Base-by-base conservation (phyloP, 257 asterid species). In the Lycium barbarum region DNA sequence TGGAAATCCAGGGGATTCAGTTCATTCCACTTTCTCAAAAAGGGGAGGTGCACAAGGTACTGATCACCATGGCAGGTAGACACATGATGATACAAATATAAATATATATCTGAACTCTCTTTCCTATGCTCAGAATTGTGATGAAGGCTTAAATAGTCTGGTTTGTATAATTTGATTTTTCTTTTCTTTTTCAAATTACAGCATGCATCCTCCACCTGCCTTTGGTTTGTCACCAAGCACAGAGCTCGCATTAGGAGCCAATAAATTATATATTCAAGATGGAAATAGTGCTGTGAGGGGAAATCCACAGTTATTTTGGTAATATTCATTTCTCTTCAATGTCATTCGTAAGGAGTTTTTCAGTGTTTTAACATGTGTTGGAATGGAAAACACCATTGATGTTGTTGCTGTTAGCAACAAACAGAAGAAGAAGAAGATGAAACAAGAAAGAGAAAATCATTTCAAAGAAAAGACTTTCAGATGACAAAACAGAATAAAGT, bases 131-230 rank as follows among this genome's bases (percentile, higher is more conserved):
- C n/a, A 68, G 59, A 54, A 53, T 59, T n/a, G 54, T 54, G 36
- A 67, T 49, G 36, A 55, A 15, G 14, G 51, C 26, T 49, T 80
- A 13, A 20, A 49, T 12, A 61, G 63, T n/a, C 80, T 65, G 51
- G 76, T 83, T 22, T 14, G 33, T 47, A 18, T 84, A 59, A 83
- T 76, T 59, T 47, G 36, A 49, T 80, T 40, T 62, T 68, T 80
- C 22, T 70, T 62, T 72, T 15, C 82, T 63, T 65, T n/a, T 36
- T 36, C 81, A 59, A 82, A 84, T 84, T 80, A 80, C 90, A 93
- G 98, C 85, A 84, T 88, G 84, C 94, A 90, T 86, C 95, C 92
- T 47, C 94, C 97, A 76, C 95, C 93, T 62, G 88, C 97, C 74
- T 95, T 94, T 89, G 92, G 91, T 55, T 54, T 53, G 89, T 88